phyloP scores from a whole-genome alignment of 306 rosid genomes.

The Amphicarpaea edgeworthii region DNA sequence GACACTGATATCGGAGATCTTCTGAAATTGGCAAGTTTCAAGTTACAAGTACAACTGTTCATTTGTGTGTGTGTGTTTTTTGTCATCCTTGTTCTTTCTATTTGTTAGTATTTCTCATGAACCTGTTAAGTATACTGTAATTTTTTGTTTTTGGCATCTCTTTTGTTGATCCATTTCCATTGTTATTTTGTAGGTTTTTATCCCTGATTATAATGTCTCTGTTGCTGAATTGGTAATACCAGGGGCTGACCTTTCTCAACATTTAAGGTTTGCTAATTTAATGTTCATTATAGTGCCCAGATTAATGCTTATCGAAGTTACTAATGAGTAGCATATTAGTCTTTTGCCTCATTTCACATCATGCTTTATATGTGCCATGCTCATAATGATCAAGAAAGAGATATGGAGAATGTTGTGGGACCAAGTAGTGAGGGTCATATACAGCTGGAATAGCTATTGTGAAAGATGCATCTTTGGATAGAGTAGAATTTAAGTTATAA shows the following conservation, averaged over 20 bases:
- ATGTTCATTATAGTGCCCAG: not conserved
- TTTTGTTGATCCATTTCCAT: slow-evolving; percentile 39
- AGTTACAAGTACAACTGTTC: slow-evolving; percentile 3
- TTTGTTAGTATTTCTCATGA: slow-evolving; percentile 34
- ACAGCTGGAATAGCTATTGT: slow-evolving; percentile 20
- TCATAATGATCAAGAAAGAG: slow-evolving; percentile 24
- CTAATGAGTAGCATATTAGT: slow-evolving; percentile 31
- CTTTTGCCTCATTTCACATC: slow-evolving; percentile 21
- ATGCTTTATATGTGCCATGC: slow-evolving; percentile 33
- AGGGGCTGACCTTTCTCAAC: slow-evolving; percentile 83
- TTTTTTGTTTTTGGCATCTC: slow-evolving; percentile 10
- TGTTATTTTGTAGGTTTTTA: slow-evolving; percentile 63
- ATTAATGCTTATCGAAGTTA: slow-evolving; percentile 11
- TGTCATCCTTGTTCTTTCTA: slow-evolving; percentile 30
- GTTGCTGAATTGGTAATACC: slow-evolving; percentile 85
- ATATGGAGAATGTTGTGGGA: too few relatives aligned
- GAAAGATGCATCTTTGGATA: not conserved
- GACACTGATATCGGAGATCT: slow-evolving; percentile 73
- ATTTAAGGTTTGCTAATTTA: slow-evolving; percentile 62
- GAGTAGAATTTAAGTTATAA: not conserved
- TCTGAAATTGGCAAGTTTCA: slow-evolving; percentile 60
- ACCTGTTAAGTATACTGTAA: slow-evolving; percentile 10
- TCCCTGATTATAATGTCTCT: slow-evolving; percentile 81
- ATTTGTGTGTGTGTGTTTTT: not conserved
- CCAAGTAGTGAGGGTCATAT: not conserved